Percentiles rank a stretch among this genome's conserved stretches.
These are phyloP conservation scores for Suillus alpinus DNA, from an alignment of 768 basidiomycete species.

Conservation along the genomic window DNA sequence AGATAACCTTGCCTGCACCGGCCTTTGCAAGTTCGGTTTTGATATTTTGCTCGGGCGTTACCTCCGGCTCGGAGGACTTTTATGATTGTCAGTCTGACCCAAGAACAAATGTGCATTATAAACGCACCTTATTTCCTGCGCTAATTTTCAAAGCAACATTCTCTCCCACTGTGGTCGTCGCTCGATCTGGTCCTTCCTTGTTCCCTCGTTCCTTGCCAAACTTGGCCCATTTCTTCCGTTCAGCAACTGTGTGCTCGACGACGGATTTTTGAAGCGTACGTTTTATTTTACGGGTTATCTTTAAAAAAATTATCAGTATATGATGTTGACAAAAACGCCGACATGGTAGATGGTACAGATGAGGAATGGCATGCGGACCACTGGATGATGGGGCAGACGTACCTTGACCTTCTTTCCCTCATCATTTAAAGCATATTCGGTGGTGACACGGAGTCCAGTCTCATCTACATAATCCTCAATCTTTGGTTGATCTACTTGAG, in stretches of 20 bases:
- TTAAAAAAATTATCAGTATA: neutral
- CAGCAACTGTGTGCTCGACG: slow-evolving; percentile 93
- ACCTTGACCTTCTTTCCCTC: slow-evolving; percentile 96
- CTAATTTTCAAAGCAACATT: slow-evolving; percentile 60
- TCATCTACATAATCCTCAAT: slow-evolving; percentile 75
- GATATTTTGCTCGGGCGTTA: slow-evolving; percentile 58
- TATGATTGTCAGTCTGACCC: neutral
- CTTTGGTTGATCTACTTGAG: slow-evolving; percentile 45
- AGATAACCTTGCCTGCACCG: slow-evolving; percentile 85
- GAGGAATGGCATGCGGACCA: neutral
- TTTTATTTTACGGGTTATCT: slow-evolving; percentile 87
- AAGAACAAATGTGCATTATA: neutral
- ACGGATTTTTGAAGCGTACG: slow-evolving; percentile 85
- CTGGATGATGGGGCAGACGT: slow-evolving; percentile 12
- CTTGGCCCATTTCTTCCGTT: slow-evolving; percentile 90
- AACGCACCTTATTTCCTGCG: slow-evolving; percentile 58
- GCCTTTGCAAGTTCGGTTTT: slow-evolving; percentile 68
- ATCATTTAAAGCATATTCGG: slow-evolving; percentile 84
- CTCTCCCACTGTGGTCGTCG: slow-evolving; percentile 91
- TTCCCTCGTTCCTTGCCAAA: slow-evolving; percentile 91
- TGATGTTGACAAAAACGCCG: neutral
- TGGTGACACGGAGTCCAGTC: slow-evolving; percentile 82
- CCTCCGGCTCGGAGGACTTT: slow-evolving; percentile 66
- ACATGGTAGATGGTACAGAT: neutral
- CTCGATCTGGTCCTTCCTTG: slow-evolving; percentile 83